phyloP scores from a whole-genome alignment of 2,329 filamentous ascomycete species.

The Diplodia intermedia region DNA sequence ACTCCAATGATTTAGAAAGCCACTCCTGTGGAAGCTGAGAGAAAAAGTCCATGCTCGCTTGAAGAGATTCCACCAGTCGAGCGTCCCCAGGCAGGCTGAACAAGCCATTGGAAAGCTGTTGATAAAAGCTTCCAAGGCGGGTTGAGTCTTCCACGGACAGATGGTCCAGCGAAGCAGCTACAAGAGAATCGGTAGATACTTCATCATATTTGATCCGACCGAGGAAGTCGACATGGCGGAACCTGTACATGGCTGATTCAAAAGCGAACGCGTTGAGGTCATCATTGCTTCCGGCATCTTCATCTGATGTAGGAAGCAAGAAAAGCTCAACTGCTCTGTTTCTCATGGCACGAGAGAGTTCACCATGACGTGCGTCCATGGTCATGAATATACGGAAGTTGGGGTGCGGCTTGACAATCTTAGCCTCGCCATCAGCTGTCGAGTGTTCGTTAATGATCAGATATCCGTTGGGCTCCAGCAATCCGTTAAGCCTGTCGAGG shows the following conservation, averaged over 20 bases:
- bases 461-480: slow-evolving; percentile 87
- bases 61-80: background rate
- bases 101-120: slow-evolving; percentile 38
- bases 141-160: slow-evolving; percentile 45
- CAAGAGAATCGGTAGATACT: slow-evolving; percentile 30
- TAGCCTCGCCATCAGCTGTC: slow-evolving; percentile 78
- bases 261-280: slow-evolving; percentile 41
- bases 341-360: slow-evolving; percentile 94
- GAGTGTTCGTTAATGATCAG: slow-evolving; percentile 94
- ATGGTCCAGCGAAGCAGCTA: slow-evolving; percentile 45
- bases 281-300: slow-evolving; percentile 32
- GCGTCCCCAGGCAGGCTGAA: background rate
- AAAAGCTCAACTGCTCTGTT: slow-evolving; percentile 93
- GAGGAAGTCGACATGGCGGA: slow-evolving; percentile 41
- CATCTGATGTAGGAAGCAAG: slow-evolving; percentile 53
- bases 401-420: slow-evolving; percentile 79
- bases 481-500: slow-evolving; percentile 89
- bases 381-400: slow-evolving; percentile 94
- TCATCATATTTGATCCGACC: slow-evolving; percentile 31
- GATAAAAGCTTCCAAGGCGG: slow-evolving; percentile 42
- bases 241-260: slow-evolving; percentile 50
- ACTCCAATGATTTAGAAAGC: background rate
- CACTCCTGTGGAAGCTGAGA: slow-evolving; percentile 43
- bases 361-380: slow-evolving; percentile 88
- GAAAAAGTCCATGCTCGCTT: slow-evolving; percentile 34